phyloP scores from a whole-genome alignment of 768 basidiomycete species.

The Polyporus arcularius region DNA sequence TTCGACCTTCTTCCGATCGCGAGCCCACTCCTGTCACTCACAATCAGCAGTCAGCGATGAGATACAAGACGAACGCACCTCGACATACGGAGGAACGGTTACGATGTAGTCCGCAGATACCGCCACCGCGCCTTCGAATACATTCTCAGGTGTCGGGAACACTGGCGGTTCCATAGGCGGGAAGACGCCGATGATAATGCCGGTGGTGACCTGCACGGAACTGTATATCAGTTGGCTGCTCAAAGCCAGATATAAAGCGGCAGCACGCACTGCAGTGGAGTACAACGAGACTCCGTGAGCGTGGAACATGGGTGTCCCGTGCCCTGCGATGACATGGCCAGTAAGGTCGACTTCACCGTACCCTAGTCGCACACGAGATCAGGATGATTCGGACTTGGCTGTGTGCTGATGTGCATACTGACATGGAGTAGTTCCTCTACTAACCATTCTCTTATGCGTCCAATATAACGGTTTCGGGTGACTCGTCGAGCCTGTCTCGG shows the following conservation, averaged over 20 bases:
- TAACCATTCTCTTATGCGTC: not conserved
- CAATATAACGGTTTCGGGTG: not conserved
- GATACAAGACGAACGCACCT: slow-evolving; percentile 2
- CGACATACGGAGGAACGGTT: slow-evolving; percentile 13
- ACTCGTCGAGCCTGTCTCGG: not conserved
- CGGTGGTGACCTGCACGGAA: slow-evolving; percentile 2
- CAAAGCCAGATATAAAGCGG: no score
- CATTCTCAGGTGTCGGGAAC: slow-evolving; percentile 20
- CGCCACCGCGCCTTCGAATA: not conserved
- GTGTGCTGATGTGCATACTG: not conserved
- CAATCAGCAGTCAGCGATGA: not conserved
- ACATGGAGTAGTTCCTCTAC: not conserved
- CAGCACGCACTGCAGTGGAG: not conserved
- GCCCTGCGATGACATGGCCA: not conserved
- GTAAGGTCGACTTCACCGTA: not conserved
- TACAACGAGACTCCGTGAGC: not conserved
- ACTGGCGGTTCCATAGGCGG: slow-evolving; percentile 22
- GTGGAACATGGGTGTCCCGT: not conserved
- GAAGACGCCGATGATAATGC: slow-evolving; percentile 23
- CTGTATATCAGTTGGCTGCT: no score
- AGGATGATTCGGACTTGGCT: not conserved
- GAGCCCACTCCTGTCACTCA: slow-evolving; percentile 11
- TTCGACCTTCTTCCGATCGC: slow-evolving; percentile 13
- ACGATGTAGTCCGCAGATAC: slow-evolving; percentile 1
- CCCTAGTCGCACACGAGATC: not conserved